Evolutionary conservation across 1,284 basidiomycete species (phyloP).

Genomic region (Melampsora americana): DNA sequence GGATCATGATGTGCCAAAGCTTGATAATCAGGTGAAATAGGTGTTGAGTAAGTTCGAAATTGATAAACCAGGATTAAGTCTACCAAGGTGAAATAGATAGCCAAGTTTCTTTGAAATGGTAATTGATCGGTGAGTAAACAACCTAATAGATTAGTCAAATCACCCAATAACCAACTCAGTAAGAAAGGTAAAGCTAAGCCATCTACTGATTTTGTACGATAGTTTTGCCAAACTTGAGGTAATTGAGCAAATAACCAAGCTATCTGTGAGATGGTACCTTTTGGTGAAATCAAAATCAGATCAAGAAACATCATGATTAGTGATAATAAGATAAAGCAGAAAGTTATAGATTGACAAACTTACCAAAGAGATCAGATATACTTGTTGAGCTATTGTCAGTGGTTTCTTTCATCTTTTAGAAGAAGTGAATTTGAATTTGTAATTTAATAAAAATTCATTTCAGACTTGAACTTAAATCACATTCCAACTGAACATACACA

Average conservation of each 20-base stretch:
- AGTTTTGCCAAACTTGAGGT: slow-evolving; percentile 54
- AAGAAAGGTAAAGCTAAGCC: slow-evolving; percentile 53
- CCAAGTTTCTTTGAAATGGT: slow-evolving; percentile 26
- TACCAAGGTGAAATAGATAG: slow-evolving; percentile 28
- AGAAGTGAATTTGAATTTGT: too few relatives aligned
- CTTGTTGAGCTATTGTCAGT: not conserved
- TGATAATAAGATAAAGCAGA: too few relatives aligned
- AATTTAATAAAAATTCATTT: too few relatives aligned
- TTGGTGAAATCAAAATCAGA: too few relatives aligned
- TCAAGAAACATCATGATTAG: too few relatives aligned
- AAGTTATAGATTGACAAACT: not conserved
- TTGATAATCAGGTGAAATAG: not conserved
- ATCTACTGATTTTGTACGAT: slow-evolving; percentile 49
- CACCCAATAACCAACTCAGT: slow-evolving; percentile 44
- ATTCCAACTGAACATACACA: too few relatives aligned
- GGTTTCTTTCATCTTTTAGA: too few relatives aligned
- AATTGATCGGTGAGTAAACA: slow-evolving; percentile 40
- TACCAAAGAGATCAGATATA: not conserved
- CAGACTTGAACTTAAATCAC: too few relatives aligned
- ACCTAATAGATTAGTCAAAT: slow-evolving; percentile 35
- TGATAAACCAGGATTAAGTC: slow-evolving; percentile 29
- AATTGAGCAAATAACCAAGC: slow-evolving; percentile 54
- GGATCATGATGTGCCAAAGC: not conserved
- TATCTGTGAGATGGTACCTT: slow-evolving; percentile 48
- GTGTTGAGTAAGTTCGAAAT: slow-evolving; percentile 5